Evolutionary conservation across 306 rosid species (phyloP).

Genomic region (Arachis hypogaea): DNA sequence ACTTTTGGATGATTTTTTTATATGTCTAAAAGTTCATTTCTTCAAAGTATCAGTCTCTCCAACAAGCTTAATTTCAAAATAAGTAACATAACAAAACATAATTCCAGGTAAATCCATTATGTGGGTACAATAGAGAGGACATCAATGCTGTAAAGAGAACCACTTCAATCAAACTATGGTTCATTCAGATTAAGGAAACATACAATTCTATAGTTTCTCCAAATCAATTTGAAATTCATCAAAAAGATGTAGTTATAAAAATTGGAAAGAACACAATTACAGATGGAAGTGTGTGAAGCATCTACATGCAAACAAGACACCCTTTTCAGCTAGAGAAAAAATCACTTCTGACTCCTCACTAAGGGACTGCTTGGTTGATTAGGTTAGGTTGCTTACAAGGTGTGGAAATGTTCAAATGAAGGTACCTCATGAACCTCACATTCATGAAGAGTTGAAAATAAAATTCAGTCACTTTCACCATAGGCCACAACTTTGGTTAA

Average conservation of each 20-base stretch:
- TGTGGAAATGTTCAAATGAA: conserved; percentile 16
- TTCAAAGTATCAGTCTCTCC: neutral
- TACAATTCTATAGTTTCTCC: neutral
- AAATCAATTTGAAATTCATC: conserved; percentile 4
- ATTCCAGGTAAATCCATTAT: neutral
- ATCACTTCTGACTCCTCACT: neutral
- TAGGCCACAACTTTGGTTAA: conserved; percentile 3
- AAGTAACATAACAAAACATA: neutral
- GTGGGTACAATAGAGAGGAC: neutral
- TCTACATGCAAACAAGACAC: neutral
- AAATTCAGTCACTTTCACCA: neutral
- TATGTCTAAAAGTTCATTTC: neutral
- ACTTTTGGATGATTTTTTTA: neutral
- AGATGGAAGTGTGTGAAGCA: neutral
- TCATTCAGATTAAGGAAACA: neutral
- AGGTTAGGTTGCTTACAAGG: neutral
- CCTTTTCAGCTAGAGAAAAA: neutral
- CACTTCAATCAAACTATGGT: neutral
- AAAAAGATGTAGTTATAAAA: neutral
- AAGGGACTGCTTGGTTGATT: conserved; percentile 2
- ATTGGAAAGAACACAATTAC: neutral
- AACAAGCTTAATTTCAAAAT: conserved; percentile 3
- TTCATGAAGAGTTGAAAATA: neutral
- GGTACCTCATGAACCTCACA: conserved; percentile 6
- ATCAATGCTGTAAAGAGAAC: conserved; percentile 11